Conservation (phyloP, 2,329 filamentous ascomycete genomes). For the Trichoderma breve region DNA sequence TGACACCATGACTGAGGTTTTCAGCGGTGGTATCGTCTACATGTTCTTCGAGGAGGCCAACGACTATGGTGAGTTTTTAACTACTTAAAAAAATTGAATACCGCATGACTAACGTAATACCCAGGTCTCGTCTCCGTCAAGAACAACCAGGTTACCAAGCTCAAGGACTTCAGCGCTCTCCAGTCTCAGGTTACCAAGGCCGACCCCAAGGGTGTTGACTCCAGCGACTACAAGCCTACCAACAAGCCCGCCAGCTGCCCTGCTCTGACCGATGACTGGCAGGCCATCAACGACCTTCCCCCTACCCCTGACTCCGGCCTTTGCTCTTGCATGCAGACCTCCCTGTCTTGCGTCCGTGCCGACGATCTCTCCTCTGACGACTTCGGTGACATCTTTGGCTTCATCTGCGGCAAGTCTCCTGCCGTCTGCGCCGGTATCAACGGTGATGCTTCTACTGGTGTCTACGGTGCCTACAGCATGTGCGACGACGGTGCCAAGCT, state of each 20-base stretch:
- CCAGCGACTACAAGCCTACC: slow-evolving; percentile 67
- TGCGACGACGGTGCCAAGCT: slow-evolving; percentile 70
- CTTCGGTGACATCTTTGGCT: slow-evolving; percentile 69
- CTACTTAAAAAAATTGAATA: not conserved
- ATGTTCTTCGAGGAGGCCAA: slow-evolving; percentile 95
- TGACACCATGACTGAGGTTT: slow-evolving; percentile 76
- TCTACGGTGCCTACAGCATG: slow-evolving; percentile 77
- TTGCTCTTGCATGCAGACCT: slow-evolving; percentile 81
- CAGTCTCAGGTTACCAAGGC: slow-evolving; percentile 67
- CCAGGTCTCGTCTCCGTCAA: slow-evolving; percentile 64
- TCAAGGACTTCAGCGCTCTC: slow-evolving; percentile 73
- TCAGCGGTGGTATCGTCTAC: slow-evolving; percentile 97
- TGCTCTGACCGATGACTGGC: slow-evolving; percentile 62
- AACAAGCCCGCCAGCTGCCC: slow-evolving; percentile 76
- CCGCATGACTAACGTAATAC: not conserved
- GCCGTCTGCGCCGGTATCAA: slow-evolving; percentile 65
- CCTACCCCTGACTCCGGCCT: slow-evolving; percentile 75
- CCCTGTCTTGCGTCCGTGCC: slow-evolving; percentile 68
- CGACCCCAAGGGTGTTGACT: slow-evolving; percentile 63
- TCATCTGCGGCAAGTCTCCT: slow-evolving; percentile 61
- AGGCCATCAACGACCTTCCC: slow-evolving; percentile 64
- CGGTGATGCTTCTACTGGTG: slow-evolving; percentile 63
- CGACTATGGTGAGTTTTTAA: slow-evolving; percentile 65
- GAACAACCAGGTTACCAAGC: slow-evolving; percentile 60
- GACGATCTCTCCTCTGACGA: slow-evolving; percentile 54